These are phyloP conservation scores for Penicillium samsonianum DNA, from an alignment of 495 filamentous ascomycete genomes.

Conservation along the genomic window DNA sequence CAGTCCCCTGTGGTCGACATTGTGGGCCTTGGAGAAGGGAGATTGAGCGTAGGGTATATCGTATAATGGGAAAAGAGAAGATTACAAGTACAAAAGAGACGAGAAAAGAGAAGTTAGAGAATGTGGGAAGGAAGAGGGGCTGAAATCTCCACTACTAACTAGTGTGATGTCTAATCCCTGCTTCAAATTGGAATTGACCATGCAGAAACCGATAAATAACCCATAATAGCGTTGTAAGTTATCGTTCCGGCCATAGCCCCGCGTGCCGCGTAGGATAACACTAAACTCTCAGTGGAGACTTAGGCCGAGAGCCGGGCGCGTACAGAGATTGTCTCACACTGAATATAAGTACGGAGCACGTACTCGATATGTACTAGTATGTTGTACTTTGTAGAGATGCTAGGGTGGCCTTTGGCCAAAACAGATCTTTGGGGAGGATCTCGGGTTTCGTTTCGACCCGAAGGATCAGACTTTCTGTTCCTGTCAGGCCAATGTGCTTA, in stretches of 20 bases:
- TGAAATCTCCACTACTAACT: constrained; percentile 10
- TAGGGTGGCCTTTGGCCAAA: not conserved
- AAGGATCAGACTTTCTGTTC: not conserved
- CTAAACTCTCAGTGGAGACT: not conserved
- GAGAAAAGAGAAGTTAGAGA: constrained; percentile 5
- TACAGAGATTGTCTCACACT: not conserved
- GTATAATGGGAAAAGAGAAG: not conserved
- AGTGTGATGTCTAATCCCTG: constrained; percentile 13
- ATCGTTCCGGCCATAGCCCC: constrained; percentile 1
- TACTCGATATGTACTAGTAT: not conserved
- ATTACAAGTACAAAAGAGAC: not conserved
- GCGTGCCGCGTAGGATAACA: not conserved
- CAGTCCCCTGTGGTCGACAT: constrained; percentile 29
- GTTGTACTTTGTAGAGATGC: not conserved
- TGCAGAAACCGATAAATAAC: constrained; percentile 3
- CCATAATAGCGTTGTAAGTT: not conserved
- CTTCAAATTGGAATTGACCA: constrained; percentile 4
- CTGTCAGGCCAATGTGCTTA: not conserved
- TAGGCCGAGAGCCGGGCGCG: constrained; percentile 2
- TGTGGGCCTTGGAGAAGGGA: constrained; percentile 7
- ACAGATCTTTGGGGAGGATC: not conserved
- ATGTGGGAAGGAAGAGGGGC: constrained; percentile 11
- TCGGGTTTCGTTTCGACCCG: not conserved
- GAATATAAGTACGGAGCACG: not conserved
- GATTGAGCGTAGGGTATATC: not conserved